Conservation (phyloP, 768 basidiomycete species). For the Amanita pallidorosea region DNA sequence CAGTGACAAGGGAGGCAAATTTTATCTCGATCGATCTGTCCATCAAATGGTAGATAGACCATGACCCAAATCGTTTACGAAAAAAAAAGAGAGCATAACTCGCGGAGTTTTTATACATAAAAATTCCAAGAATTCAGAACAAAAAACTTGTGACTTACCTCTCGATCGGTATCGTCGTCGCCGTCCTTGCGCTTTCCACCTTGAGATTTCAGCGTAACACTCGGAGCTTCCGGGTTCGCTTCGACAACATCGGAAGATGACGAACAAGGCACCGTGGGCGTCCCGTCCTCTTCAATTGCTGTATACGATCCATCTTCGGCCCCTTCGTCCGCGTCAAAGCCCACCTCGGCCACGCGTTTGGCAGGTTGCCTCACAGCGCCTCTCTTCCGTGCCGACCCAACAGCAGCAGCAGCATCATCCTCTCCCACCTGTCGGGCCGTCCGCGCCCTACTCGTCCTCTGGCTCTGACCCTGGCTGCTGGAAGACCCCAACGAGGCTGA, state of each 20-base stretch:
- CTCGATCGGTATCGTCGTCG: neutral
- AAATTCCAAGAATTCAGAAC: neutral
- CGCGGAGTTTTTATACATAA: neutral
- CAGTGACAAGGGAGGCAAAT: neutral
- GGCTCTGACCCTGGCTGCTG: neutral
- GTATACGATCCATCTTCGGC: neutral
- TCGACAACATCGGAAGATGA: neutral
- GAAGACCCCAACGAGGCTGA: neutral
- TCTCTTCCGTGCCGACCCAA: neutral
- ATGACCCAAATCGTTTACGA: slow-evolving; percentile 1
- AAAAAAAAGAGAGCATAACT: neutral
- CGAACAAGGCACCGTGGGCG: neutral
- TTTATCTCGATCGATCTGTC: slow-evolving; percentile 1
- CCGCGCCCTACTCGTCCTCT: neutral
- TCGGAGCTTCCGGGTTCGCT: neutral
- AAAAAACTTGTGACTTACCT: slow-evolving; percentile 1
- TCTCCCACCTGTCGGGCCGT: neutral
- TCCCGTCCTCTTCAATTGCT: neutral
- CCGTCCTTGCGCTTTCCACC: neutral
- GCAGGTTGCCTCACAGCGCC: neutral
- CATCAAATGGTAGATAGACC: slow-evolving; percentile 2
- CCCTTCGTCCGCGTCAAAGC: neutral
- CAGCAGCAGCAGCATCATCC: neutral
- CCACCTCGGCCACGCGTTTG: neutral
- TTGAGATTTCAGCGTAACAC: neutral